Evolutionary conservation across 2,329 filamentous ascomycete species (phyloP).

Genomic region (Coniochaeta sp.): DNA sequence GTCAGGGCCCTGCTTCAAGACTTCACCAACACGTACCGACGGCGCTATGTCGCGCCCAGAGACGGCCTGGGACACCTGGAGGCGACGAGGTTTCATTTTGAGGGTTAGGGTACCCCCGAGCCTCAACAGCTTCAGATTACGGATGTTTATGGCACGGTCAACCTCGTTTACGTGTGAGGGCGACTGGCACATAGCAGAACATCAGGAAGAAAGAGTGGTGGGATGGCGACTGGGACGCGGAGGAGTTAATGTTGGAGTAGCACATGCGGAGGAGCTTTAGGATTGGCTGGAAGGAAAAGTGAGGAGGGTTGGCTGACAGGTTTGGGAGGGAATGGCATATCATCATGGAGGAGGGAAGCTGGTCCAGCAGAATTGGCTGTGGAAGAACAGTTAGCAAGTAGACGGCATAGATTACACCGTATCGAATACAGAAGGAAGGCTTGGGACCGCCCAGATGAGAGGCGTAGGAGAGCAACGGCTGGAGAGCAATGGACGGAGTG

Average conservation of each 20-base stretch:
- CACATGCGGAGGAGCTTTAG: background rate
- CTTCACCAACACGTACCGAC: constrained; percentile 90
- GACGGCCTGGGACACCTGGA: constrained; percentile 86
- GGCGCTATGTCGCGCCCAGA: constrained; percentile 89
- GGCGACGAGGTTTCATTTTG: constrained; percentile 80
- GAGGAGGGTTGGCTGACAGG: background rate
- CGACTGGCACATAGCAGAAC: too few relatives aligned
- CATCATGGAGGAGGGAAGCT: background rate
- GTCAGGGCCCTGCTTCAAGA: constrained; percentile 85
- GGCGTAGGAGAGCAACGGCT: background rate
- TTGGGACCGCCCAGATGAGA: background rate
- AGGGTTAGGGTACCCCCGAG: constrained; percentile 33
- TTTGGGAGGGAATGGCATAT: background rate
- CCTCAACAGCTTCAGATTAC: too few relatives aligned
- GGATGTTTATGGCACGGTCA: too few relatives aligned
- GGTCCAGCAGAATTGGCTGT: background rate
- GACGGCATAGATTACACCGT: background rate
- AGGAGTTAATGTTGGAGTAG: background rate
- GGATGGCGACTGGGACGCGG: too few relatives aligned
- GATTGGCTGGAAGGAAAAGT: background rate
- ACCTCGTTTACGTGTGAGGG: too few relatives aligned
- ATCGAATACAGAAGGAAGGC: background rate
- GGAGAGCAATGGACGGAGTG: too few relatives aligned
- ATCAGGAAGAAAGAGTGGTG: too few relatives aligned
- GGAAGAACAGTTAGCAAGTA: background rate